A percentile compares a stretch with the other conserved stretches of the same genome.
These are phyloP conservation scores for Dimocarpus longan DNA, from an alignment of 345 rosid genomes.

Conservation along the genomic window DNA sequence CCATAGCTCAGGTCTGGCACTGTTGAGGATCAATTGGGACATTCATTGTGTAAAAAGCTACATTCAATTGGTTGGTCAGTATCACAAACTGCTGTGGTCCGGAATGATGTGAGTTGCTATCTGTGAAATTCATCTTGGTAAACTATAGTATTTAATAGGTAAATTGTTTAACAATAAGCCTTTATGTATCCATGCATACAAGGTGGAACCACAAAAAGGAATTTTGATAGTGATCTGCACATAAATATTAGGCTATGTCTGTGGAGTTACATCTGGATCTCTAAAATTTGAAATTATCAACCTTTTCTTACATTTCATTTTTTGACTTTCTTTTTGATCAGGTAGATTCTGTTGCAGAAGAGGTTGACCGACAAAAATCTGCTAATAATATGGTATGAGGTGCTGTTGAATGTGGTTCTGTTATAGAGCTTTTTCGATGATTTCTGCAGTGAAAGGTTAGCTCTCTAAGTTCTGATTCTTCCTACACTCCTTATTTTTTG, in stretches of 20 bases:
- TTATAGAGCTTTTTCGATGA: constrained; percentile 15
- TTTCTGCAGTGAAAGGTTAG: constrained; percentile 9
- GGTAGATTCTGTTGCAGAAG: constrained; percentile 98
- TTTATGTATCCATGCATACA: not conserved
- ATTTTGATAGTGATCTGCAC: not conserved
- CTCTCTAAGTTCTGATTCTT: constrained; percentile 12
- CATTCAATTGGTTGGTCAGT: constrained; percentile 83
- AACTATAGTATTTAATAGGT: not conserved
- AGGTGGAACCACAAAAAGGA: constrained; percentile 11
- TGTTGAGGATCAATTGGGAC: constrained; percentile 89
- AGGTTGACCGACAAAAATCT: constrained; percentile 76
- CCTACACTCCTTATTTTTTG: not conserved
- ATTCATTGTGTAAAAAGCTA: constrained; percentile 68
- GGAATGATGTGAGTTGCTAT: constrained; percentile 78
- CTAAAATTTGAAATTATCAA: not conserved
- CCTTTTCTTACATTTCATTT: constrained; percentile 14
- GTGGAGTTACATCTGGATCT: constrained; percentile 9
- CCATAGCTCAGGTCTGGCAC: constrained; percentile 99
- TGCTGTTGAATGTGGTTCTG: not conserved
- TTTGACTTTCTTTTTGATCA: constrained; percentile 43
- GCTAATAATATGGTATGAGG: constrained; percentile 69
- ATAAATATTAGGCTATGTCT: not conserved
- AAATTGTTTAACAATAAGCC: not conserved
- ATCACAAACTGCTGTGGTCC: constrained; percentile 56
- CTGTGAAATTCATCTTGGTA: constrained; percentile 8